Evolutionary conservation across 2,329 filamentous ascomycete genomes (phyloP).

Genomic region (Pestalotiopsis sp.): DNA sequence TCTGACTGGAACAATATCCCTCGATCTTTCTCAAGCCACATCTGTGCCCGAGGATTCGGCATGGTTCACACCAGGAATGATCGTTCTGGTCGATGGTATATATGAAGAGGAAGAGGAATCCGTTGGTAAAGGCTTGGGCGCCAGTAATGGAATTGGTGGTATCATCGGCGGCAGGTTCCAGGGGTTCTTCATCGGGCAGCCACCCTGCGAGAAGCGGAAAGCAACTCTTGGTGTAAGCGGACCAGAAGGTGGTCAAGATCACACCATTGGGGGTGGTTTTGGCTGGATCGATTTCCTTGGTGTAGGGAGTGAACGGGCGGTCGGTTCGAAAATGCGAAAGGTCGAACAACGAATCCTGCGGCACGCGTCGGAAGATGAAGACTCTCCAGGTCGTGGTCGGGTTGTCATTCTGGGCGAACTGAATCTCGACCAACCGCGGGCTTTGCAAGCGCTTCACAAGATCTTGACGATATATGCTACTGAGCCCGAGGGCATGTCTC

Average conservation of each 20-base stretch:
- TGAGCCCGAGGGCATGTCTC: slow-evolving; percentile 65
- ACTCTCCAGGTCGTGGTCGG: slow-evolving; percentile 46
- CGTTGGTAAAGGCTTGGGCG: slow-evolving; percentile 69
- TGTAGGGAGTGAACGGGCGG: slow-evolving; percentile 84
- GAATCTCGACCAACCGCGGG: slow-evolving; percentile 82
- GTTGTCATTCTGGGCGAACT: slow-evolving; percentile 84
- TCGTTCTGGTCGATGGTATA: slow-evolving; percentile 91
- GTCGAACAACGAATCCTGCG: slow-evolving; percentile 71
- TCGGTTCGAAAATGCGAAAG: slow-evolving; percentile 79
- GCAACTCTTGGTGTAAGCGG: slow-evolving; percentile 74
- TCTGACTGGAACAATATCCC: slow-evolving; percentile 80
- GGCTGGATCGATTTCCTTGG: slow-evolving; percentile 98
- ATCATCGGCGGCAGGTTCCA: slow-evolving; percentile 91
- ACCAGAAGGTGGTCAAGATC: slow-evolving; percentile 57
- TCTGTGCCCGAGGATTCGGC: slow-evolving; percentile 83
- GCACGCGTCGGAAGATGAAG: slow-evolving; percentile 34
- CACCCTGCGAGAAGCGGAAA: slow-evolving; percentile 84
- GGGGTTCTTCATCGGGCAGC: slow-evolving; percentile 87
- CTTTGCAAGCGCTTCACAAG: slow-evolving; percentile 78
- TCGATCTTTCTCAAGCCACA: slow-evolving; percentile 81
- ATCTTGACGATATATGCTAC: slow-evolving; percentile 75
- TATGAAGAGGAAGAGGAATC: slow-evolving; percentile 90
- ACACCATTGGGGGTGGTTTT: slow-evolving; percentile 77
- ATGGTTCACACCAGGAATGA: slow-evolving; percentile 96
- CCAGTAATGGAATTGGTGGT: slow-evolving; percentile 81